Evolutionary conservation across 2,329 filamentous ascomycete genomes (phyloP).

Genomic region (Monilinia polystroma): DNA sequence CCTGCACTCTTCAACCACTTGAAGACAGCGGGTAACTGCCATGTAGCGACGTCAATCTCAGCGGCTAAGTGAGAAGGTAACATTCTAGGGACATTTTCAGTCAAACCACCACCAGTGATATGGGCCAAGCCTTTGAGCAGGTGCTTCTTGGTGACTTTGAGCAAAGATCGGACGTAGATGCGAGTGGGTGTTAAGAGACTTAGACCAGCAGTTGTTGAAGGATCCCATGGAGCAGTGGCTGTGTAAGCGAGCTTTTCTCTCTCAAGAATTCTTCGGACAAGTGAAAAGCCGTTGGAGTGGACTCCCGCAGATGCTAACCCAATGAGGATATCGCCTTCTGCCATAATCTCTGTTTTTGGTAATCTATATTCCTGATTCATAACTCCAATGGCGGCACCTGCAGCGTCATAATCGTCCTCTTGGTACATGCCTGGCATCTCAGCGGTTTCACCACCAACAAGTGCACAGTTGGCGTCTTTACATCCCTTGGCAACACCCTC

Average conservation of each 20-base stretch:
- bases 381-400: slow-evolving; percentile 84
- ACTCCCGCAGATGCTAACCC: slow-evolving; percentile 83
- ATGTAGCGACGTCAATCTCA: slow-evolving; percentile 73
- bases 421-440: slow-evolving; percentile 95
- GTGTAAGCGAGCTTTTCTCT: slow-evolving; percentile 68
- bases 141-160: slow-evolving; percentile 60
- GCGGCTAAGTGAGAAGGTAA: slow-evolving; percentile 76
- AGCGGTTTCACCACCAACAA: slow-evolving; percentile 96
- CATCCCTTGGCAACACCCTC: slow-evolving; percentile 88
- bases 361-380: slow-evolving; percentile 69
- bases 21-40: slow-evolving; percentile 78
- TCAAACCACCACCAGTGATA: slow-evolving; percentile 91
- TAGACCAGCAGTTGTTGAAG: slow-evolving; percentile 62
- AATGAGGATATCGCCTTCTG: slow-evolving; percentile 77
- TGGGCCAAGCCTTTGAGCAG: slow-evolving; percentile 91
- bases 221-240: slow-evolving; percentile 74
- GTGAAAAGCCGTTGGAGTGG: slow-evolving; percentile 96
- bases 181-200: slow-evolving; percentile 84
- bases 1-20: slow-evolving; percentile 75
- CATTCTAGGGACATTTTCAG: slow-evolving; percentile 94
- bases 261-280: slow-evolving; percentile 87
- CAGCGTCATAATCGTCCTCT: slow-evolving; percentile 87
- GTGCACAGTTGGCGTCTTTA: slow-evolving; percentile 76
- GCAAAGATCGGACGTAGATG: slow-evolving; percentile 85
- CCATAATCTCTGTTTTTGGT: slow-evolving; percentile 74